Conservation (phyloP, 306 rosid genomes). For the Nissolia schottii region DNA sequence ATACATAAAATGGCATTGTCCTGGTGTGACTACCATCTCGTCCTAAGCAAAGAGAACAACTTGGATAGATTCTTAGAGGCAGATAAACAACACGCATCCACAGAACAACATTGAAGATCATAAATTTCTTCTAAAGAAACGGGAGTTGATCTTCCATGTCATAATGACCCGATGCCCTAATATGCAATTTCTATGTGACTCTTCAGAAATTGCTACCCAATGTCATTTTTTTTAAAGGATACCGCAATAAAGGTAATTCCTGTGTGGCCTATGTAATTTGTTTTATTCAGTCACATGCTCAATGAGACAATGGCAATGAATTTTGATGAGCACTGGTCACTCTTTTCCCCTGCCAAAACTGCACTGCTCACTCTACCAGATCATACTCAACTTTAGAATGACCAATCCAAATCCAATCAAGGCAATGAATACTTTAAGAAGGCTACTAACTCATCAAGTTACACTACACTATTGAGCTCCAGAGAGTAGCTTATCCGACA, state of each 20-base stretch:
- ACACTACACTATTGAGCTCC: background rate
- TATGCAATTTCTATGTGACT: background rate
- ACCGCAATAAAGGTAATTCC: background rate
- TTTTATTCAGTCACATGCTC: background rate
- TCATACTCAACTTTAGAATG: background rate
- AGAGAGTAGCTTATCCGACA: background rate
- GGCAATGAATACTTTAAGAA: background rate
- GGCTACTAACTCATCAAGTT: background rate
- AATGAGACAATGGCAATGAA: background rate
- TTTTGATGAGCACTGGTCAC: background rate
- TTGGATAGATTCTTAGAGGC: background rate
- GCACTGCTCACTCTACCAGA: background rate
- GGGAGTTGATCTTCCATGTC: background rate
- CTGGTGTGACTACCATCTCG: background rate
- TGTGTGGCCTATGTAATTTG: background rate
- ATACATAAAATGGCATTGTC: slow-evolving; percentile 4
- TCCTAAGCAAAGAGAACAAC: background rate
- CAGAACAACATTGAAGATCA: background rate
- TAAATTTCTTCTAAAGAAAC: background rate
- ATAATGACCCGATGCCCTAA: background rate
- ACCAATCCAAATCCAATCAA: background rate
- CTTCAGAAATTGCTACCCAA: background rate
- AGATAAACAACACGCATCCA: background rate
- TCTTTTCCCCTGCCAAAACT: background rate
- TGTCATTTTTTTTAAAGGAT: background rate